Base-by-base conservation (phyloP, 192 early-diverging fungal genomes). In the Lunasporangiospora selenospora region DNA sequence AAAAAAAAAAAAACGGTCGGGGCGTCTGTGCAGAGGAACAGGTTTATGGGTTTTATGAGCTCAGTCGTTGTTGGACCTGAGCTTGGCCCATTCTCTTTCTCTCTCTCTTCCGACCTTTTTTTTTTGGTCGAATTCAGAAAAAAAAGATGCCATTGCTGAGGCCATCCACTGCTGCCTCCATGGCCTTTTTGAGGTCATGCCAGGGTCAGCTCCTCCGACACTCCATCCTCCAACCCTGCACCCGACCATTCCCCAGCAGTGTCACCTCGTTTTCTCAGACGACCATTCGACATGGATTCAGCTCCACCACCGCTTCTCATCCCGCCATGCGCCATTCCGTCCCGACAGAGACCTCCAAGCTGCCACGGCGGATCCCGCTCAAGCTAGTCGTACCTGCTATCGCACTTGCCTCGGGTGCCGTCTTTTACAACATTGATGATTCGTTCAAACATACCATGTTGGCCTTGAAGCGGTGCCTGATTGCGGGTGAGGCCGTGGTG, bases 361-460 rank as follows among this genome's bases (percentile, higher is more conserved):
- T 46, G 27, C 58, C 58, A 29, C 58, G 58, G 21, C 58, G 69
- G 4, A 41, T 63, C 21, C 49, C 61, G 18, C 26, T 73, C n/a
- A 61, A 62, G 33, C 46, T 71, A 46, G 29, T 47, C 21, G 59
- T 49, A 1, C 59, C 59, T 0, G 33, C 33, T 8, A 21, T 58
- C 1, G 53, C 55, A 11, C 33, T 73, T 16, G 55, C 55, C 11
- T 40, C 61, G 5, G 69, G 69, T 19, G 36, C 34, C 30, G 23
- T 58, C 23, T 55, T 73, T 5, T 73, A 63, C 29, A 73, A 73
- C 33, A 19, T 41, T n/a, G 63, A 30, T 23, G 69, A 73, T 34
- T 41, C 47, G n/a, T 73, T 73, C 37, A 34, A 61, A 15, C 69
- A 73, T 40, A 55, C 41, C 38, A 40, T 44, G 3, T 27, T 73